A percentile compares a stretch with the other conserved stretches of the same genome.
These are phyloP conservation scores for Baorangia bicolor DNA, from an alignment of 768 basidiomycete species.

Conservation along the genomic window DNA sequence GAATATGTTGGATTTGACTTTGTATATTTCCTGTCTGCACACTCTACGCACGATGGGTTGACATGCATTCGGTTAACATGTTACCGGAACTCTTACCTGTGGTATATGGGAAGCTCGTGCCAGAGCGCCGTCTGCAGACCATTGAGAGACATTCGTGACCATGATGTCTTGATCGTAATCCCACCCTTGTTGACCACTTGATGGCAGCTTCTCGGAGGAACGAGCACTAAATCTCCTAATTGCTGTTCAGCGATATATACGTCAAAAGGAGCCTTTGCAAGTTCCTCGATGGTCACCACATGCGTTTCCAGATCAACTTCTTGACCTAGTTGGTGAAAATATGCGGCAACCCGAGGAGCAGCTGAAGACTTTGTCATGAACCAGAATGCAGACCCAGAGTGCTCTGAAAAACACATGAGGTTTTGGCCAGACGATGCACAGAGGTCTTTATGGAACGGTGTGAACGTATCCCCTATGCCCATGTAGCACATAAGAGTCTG, in stretches of 20 bases:
- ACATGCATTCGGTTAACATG: neutral
- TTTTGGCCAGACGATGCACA: conserved; percentile 87
- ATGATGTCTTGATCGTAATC: conserved; percentile 79
- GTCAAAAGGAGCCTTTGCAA: conserved; percentile 62
- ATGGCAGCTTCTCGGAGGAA: conserved; percentile 79
- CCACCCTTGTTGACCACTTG: conserved; percentile 83
- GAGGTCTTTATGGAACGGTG: conserved; percentile 81
- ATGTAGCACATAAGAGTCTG: conserved; percentile 87
- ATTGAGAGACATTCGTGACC: conserved; percentile 79
- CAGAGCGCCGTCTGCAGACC: conserved; percentile 60
- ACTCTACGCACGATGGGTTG: conserved; percentile 46
- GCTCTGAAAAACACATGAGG: conserved; percentile 79
- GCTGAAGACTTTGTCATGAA: conserved; percentile 74
- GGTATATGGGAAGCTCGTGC: conserved; percentile 78
- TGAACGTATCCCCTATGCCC: conserved; percentile 80
- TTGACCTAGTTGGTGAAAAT: conserved; percentile 49
- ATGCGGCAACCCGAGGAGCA: conserved; percentile 52
- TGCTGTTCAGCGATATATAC: conserved; percentile 73
- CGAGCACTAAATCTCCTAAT: conserved; percentile 75
- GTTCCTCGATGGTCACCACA: conserved; percentile 59
- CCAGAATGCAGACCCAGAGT: conserved; percentile 75
- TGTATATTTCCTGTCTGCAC: conserved; percentile 77
- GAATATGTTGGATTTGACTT: conserved; percentile 65
- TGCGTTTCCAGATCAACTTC: conserved; percentile 72
- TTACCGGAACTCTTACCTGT: conserved; percentile 47